These are phyloP conservation scores for Globisporangium canariense DNA, from an alignment of 352 stramenopile genomes.

Conservation along the genomic window DNA sequence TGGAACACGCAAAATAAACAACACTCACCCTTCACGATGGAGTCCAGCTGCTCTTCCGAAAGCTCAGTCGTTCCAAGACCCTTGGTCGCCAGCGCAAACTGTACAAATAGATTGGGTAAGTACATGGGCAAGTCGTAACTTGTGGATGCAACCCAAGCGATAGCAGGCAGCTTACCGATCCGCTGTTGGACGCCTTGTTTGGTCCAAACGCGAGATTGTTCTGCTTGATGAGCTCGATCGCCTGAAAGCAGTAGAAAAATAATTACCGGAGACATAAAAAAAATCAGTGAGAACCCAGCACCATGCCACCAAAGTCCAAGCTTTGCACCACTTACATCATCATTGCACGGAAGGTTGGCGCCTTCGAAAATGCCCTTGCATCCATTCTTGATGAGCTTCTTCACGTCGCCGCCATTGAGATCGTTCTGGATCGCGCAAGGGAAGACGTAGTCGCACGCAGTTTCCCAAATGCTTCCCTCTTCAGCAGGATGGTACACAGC, in stretches of 20 bases:
- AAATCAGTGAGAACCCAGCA: not conserved
- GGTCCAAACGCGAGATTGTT: constrained; percentile 78
- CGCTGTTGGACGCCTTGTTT: constrained; percentile 84
- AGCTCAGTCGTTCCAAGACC: constrained; percentile 54
- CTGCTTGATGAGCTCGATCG: constrained; percentile 81
- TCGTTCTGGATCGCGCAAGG: constrained; percentile 95
- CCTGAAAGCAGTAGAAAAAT: constrained; percentile 17
- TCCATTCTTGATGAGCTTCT: constrained; percentile 83
- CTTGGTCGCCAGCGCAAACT: constrained; percentile 67
- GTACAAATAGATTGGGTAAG: not conserved
- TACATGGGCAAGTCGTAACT: not conserved
- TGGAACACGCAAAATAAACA: not conserved
- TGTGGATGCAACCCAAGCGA: not conserved
- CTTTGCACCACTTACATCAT: constrained; percentile 32
- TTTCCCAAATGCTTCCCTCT: constrained; percentile 83
- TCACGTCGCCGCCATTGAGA: constrained; percentile 75
- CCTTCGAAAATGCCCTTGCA: constrained; percentile 88
- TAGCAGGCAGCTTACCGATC: constrained; percentile 33
- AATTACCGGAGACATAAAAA: not conserved
- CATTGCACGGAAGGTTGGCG: constrained; percentile 78
- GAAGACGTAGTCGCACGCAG: constrained; percentile 95
- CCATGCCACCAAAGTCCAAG: not conserved
- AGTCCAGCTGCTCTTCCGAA: constrained; percentile 57
- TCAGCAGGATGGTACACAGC: constrained; percentile 84
- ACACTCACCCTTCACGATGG: constrained; percentile 61